These are phyloP conservation scores for Leccinellum luteum DNA, from an alignment of 768 basidiomycete genomes.

Conservation along the genomic window DNA sequence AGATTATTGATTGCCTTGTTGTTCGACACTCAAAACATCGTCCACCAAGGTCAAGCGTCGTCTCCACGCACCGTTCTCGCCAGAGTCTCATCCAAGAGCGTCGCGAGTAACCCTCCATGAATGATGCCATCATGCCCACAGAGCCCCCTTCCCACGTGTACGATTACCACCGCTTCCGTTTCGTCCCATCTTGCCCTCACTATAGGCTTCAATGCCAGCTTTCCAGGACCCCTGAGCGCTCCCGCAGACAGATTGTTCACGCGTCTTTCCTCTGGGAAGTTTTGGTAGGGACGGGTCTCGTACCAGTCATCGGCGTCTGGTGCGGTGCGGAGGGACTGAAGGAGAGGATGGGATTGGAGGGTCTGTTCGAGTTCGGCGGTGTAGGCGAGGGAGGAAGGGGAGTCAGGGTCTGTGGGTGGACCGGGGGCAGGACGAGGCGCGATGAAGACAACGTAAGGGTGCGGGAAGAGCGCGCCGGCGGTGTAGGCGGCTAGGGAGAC, in stretches of 20 bases:
- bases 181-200: constrained; percentile 76
- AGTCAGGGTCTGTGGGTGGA: constrained; percentile 52
- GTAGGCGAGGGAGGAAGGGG: constrained; percentile 56
- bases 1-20: constrained; percentile 78
- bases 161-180: constrained; percentile 61
- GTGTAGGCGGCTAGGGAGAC: constrained; percentile 37
- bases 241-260: constrained; percentile 86
- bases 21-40: constrained; percentile 4
- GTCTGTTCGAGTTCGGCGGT: constrained; percentile 60
- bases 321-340: constrained; percentile 48
- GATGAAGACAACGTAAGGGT: constrained; percentile 59
- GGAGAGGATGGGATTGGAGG: constrained; percentile 62
- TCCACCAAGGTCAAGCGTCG: background rate
- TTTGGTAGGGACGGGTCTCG: constrained; percentile 70
- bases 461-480: constrained; percentile 69
- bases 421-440: constrained; percentile 78
- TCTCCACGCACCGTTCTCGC: constrained; percentile 64
- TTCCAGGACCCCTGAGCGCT: constrained; percentile 83
- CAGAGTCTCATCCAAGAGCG: constrained; percentile 82
- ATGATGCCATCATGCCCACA: constrained; percentile 95
- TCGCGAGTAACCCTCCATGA: constrained; percentile 90
- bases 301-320: constrained; percentile 65
- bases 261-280: constrained; percentile 66
- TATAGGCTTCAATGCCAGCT: constrained; percentile 76
- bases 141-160: constrained; percentile 82